These are phyloP conservation scores for Antrodiella citrinella DNA, from an alignment of 768 basidiomycete genomes.

Conservation along the genomic window DNA sequence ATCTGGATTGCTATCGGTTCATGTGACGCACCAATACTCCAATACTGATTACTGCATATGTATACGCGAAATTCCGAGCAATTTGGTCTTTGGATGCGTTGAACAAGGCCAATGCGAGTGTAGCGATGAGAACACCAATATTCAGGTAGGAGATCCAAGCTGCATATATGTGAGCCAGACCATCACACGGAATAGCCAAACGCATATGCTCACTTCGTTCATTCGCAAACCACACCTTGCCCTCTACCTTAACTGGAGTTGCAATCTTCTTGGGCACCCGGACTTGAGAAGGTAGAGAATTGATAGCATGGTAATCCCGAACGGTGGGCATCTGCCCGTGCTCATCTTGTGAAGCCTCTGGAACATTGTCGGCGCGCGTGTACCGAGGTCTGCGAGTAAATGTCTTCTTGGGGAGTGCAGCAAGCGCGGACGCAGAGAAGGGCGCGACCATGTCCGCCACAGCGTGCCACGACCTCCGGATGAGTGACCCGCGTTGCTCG, in stretches of 20 bases:
- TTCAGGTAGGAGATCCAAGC: conserved; percentile 94
- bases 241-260: conserved; percentile 80
- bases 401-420: conserved; percentile 35
- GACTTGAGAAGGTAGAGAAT: conserved; percentile 50
- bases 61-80: conserved; percentile 70
- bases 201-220: conserved; percentile 64
- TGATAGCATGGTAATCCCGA: conserved; percentile 72
- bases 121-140: conserved; percentile 74
- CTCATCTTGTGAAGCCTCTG: conserved; percentile 44
- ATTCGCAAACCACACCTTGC: conserved; percentile 97
- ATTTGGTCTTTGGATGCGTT: conserved; percentile 69
- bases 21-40: conserved; percentile 45
- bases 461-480: conserved; percentile 55
- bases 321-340: conserved; percentile 51
- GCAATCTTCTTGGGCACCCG: conserved; percentile 77
- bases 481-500: conserved; percentile 23
- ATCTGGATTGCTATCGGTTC: background rate
- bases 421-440: conserved; percentile 60
- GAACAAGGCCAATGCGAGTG: conserved; percentile 81
- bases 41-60: conserved; percentile 75
- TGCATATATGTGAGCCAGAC: conserved; percentile 19
- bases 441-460: conserved; percentile 53
- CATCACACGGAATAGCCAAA: background rate
- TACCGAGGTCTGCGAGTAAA: conserved; percentile 36
- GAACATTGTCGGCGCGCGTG: conserved; percentile 67